Conservation (phyloP, 1,139 yeast genomes). For the Hansenula lynferdii region DNA sequence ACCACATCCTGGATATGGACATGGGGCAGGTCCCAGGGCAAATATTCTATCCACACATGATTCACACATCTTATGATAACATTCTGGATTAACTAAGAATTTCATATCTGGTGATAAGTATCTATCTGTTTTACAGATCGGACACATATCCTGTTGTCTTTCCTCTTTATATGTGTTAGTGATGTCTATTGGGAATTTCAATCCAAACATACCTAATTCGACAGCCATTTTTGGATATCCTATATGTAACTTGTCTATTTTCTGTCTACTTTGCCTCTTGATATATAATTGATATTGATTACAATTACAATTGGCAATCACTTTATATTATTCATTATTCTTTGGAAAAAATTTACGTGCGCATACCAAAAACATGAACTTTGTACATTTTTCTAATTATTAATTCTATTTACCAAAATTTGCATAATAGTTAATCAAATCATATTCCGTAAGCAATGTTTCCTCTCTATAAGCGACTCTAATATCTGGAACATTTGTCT, state of each 20-base stretch:
- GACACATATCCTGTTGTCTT: constrained; percentile 71
- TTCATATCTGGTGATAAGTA: constrained; percentile 92
- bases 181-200: background rate
- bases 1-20: constrained; percentile 92
- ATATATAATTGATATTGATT: no score
- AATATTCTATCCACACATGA: constrained; percentile 94
- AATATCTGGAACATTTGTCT: constrained; percentile 91
- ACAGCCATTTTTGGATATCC: background rate
- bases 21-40: constrained; percentile 92
- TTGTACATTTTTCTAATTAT: background rate
- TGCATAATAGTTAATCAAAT: constrained; percentile 61
- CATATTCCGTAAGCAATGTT: constrained; percentile 71
- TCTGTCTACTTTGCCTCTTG: no score
- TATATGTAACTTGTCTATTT: no score
- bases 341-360: no score
- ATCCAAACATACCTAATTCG: constrained; percentile 1
- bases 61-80: constrained; percentile 96
- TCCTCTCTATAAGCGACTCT: constrained; percentile 80
- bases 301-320: no score
- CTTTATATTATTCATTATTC: no score
- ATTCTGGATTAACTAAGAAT: constrained; percentile 91
- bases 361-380: background rate
- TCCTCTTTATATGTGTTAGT: background rate
- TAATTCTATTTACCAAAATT: constrained; percentile 10
- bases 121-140: constrained; percentile 94